Percentiles rank a stretch among this genome's conserved stretches.
Conservation (phyloP, 169 alveolate species). For the Haemoproteus tartakovskyi region DNA sequence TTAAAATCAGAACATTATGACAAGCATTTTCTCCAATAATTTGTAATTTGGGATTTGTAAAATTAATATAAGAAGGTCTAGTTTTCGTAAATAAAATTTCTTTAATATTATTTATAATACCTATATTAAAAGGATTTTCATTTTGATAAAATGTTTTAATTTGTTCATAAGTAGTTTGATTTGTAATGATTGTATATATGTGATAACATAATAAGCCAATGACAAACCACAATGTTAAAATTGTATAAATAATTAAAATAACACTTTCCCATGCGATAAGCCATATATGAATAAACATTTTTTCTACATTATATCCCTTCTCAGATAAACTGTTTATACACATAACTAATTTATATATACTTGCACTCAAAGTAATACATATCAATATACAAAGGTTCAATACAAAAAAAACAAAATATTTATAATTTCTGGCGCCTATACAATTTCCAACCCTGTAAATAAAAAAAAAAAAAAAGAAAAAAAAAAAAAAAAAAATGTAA, state of each 20-base stretch:
- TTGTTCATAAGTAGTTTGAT: constrained; percentile 84
- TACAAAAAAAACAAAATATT: constrained; percentile 71
- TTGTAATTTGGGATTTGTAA: constrained; percentile 42
- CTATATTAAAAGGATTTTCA: constrained; percentile 78
- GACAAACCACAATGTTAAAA: constrained; percentile 79
- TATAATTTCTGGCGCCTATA: constrained; percentile 87
- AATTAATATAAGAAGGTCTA: constrained; percentile 41
- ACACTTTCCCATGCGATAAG: constrained; percentile 54
- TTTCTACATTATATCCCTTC: constrained; percentile 15
- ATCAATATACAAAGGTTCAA: constrained; percentile 59
- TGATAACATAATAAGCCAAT: constrained; percentile 79
- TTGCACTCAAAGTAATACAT: constrained; percentile 43
- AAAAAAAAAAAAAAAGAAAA: not conserved
- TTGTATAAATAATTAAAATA: constrained; percentile 42
- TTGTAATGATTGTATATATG: constrained; percentile 72
- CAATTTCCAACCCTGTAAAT: constrained; percentile 81
- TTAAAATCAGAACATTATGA: constrained; percentile 13
- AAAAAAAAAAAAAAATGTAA: not conserved
- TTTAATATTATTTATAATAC: constrained; percentile 67
- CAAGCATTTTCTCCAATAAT: constrained; percentile 29
- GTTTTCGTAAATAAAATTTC: constrained; percentile 67
- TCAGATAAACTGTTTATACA: constrained; percentile 38
- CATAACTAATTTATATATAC: constrained; percentile 63
- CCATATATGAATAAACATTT: constrained; percentile 63
- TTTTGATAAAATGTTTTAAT: constrained; percentile 71